Base-by-base conservation (phyloP, 208 protist species). In the Leishmania arabica region DNA sequence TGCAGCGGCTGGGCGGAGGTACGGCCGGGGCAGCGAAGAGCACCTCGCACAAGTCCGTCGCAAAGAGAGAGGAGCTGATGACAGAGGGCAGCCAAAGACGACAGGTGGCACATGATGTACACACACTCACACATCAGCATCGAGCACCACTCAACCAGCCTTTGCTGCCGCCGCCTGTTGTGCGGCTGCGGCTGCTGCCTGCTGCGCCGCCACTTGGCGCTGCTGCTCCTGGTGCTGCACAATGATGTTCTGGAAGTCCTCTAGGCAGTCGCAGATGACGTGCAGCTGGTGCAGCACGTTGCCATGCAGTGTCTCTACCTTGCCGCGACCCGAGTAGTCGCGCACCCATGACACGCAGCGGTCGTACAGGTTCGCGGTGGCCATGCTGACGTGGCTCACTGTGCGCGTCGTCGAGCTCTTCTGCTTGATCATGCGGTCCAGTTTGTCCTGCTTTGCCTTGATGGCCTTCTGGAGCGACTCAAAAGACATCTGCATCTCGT, bases 331-430 rank as follows among this genome's bases (percentile, higher is more conserved):
- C 1, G 93, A 95, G 84, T 95, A 98, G 76, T 86, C 82, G 19
- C 81, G 83, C 27, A 90, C 95, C 92, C 93, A 96, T 74, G 82
- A 70, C 21, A 96, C 86, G 79, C 96, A 98, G 47, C 96, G 93
- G 58, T 97, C 94, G 81, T 95, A 97, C 54, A 98, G 80, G 80
- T 98, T 98, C 53, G 95, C 90, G 15, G 91, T 93, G 17, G 96
- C 96, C 93, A 98, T 97, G 82, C 92, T 92, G 42, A 98, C 90
- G 85, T 98, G 96, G 75, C 94, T 97, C 31, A 98, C 87, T 6
- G 93, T 97, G 53, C 95, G 93, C 65, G 96, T 96, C 45, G 94
- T 97, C 0, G 90, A 84, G 80, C 92, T 94, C 80, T 96, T 93
- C 70, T 98, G 94, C 72, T 95, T 96, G 75, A 98, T 89, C 72